Evolutionary conservation across 2,329 filamentous ascomycete genomes (phyloP), one percentile per base, ranked within the genome.

Genomic region (Tolypocladium amazonense): DNA sequence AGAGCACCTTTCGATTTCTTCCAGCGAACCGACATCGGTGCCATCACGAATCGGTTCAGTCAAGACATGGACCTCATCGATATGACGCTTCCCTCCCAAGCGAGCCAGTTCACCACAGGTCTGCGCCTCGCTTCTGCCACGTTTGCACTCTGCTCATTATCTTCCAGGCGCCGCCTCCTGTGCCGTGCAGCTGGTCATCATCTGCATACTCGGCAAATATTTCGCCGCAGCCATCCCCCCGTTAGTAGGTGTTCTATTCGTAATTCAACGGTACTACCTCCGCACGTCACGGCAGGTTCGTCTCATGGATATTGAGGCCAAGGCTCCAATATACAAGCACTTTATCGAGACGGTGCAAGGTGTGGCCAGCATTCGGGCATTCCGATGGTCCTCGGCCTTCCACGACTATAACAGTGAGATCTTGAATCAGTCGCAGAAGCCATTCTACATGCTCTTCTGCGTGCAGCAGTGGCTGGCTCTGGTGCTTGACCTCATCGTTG

Each of bases 391-490:
- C 25, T 33, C 15, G 0, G 37, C 62, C 1, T 69, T 64, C 27
- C 58, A 59, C 9, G 50, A 62, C 11, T 63, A 63, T 7, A 62
- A 64, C 35, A 45, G 39, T 25, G 54, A 41, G 38, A 53, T 64
- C 53, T 70, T 83, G 7, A 79, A 65, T 57, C 55, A 58, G 3
- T 71, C 67, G 0, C 70, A 72, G 50, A 58, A 63, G 25, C 70
- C 69, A 0, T 67, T 64, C 9, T 71, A 82, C 60, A 68, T 80
- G 11, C 72, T 81, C 15, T 76, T 73, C 57, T 75, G 75, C 23
- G 76, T 81, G 15, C 79, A 81, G 62, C 70, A 75, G 25, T 82
- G 79, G 78, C 69, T 82, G 1, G 74, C 70, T 0, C 66, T 82
- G 4, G 76, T 79, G 1, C 65, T 82, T 6, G 77, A 82, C 59